Conservation (phyloP, 2,329 filamentous ascomycete genomes). For the Sporothrix mexicana region DNA sequence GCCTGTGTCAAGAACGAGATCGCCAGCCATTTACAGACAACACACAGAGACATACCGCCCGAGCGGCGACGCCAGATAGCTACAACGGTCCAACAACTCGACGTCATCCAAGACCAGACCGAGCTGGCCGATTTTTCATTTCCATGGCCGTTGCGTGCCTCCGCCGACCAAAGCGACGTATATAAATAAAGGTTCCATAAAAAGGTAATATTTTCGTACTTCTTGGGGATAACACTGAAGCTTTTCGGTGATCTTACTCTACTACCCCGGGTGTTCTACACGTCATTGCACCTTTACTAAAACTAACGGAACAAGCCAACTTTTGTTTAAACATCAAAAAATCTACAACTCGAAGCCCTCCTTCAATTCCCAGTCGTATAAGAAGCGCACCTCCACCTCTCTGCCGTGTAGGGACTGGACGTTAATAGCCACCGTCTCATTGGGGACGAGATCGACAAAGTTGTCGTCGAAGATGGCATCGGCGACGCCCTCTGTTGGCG, state of each 20-base stretch:
- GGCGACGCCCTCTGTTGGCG: neutral
- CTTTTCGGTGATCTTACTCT: neutral
- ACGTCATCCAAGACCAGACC: no score
- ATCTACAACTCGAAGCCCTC: conserved; percentile 3
- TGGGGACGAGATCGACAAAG: conserved; percentile 19
- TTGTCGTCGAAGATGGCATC: conserved; percentile 22
- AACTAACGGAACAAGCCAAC: neutral
- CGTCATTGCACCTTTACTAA: neutral
- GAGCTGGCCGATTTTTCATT: no score
- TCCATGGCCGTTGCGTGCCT: no score
- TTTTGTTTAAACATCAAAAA: neutral
- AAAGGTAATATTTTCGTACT: neutral
- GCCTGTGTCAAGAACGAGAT: neutral
- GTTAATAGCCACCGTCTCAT: neutral
- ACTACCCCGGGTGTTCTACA: neutral
- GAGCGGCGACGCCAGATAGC: neutral
- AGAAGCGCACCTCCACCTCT: conserved; percentile 5
- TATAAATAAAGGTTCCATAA: no score
- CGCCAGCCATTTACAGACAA: neutral
- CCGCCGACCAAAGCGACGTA: no score
- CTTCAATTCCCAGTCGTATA: conserved; percentile 6
- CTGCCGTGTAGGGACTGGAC: neutral
- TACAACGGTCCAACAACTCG: no score
- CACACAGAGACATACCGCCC: neutral
- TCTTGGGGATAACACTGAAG: neutral